Base-by-base conservation (phyloP, 2,329 filamentous ascomycete genomes). In the Didymella exigua region DNA sequence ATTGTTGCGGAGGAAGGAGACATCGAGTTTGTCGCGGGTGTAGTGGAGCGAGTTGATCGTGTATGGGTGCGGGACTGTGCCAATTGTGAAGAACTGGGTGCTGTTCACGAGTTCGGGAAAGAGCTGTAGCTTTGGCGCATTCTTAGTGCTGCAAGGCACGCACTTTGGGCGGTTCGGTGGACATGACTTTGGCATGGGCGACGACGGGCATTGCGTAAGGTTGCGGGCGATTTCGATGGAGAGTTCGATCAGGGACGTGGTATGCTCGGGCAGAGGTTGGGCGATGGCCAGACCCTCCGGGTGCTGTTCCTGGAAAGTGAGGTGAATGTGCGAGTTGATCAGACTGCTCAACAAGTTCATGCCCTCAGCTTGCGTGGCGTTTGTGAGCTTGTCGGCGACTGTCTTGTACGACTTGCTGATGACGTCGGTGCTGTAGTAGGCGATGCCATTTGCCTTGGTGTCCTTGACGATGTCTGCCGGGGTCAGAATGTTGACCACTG, bases 61-160 rank as follows among this genome's bases (percentile, higher is more conserved):
- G 79, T 92, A 96, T 0, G 95, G 95, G 72, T 99, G 95, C 0
- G 93, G 93, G 11, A 98, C 88, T 0, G 87, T 90, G 55, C 89
- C 92, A 60, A 99, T 90, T 2, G 89, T 91, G 78, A 92, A 98
- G 14, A 89, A 71, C 1, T 80, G 81, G 13, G 87, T 87, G 4
- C 82, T 83, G 74, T 97, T 96, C 50, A 83, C 83, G 74, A 91
- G 95, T 16, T 82, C 77, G 3, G 83, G 76, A 2, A 86, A 84
- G 0, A 87, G 88, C n/a, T 81, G 79, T 62, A 96, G 83, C 46
- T 83, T 84, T 76, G 91, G 82, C 0, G 84, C 82, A 27, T 84
- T 82, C 8, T 84, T 82, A 21, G 85, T 79, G 46, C 72, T 64
- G 75, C 93, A 98, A 4, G 88, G 87, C 26, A 81, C 85, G 77